Base-by-base conservation (phyloP, 2,329 filamentous ascomycete species). In the Paecilomyces sp. region DNA sequence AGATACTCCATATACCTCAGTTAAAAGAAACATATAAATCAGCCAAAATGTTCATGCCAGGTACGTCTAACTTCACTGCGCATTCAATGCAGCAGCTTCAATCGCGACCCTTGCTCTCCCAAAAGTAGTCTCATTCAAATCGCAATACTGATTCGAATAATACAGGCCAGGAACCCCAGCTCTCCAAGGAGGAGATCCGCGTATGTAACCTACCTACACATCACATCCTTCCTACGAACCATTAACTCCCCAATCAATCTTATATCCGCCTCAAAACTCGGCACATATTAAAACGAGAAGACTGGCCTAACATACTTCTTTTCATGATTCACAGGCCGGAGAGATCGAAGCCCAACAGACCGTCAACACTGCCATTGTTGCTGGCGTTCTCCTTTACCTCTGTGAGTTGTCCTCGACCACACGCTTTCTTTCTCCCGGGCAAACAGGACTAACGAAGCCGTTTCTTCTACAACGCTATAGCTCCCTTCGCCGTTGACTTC, bases 341-440 rank as follows among this genome's bases (percentile, higher is more conserved):
- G 84, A 87, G 73, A 72, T 79, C 52, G 76, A 81, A 66, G 84
- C 85, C 28, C 71, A 70, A 58, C 73, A 77, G 64, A 83, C 83
- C 53, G 76, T 87, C 66, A 80, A 81, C 70, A 77, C 78, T 70
- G 83, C 82, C 56, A 70, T 82, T 60, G 77, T 78, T 53, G 79
- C 81, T 58, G 83, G 82, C 65, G 71, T 83, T 56, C 72, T 85
- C 30, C 79, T 88, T 56, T 87, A 87, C 74, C 78, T 87, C 56
- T 86, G 85, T 88, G 80, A 63, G 84, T 70, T 47, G 4, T 8
- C n/a, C 31, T 8, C 25, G 7, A 54, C 3, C 15, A 33, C 8
- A 18, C 28, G 24, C 51, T 11, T 56, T 3, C 1, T 25, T 47
- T n/a, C 13, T 25, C 3, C 31, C 6, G 31, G 34, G 36, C 13